Base-by-base conservation (phyloP, 176 grass and related monocot genomes). In the Triticum dicoccoides region DNA sequence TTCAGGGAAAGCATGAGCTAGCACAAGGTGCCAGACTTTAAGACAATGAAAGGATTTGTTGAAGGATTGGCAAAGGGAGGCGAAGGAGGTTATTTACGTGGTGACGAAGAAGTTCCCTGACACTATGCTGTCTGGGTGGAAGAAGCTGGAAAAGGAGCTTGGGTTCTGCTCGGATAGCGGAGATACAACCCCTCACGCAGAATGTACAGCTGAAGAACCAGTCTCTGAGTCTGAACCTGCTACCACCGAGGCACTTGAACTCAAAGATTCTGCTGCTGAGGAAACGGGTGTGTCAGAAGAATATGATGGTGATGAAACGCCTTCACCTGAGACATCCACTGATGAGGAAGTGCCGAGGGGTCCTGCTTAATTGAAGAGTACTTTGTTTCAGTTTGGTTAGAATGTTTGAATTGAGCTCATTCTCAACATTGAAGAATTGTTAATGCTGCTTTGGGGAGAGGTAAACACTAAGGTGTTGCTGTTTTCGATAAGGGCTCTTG, bases 91-190 rank as follows among this genome's bases (percentile, higher is more conserved):
- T 58, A 67, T 90, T 72, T 32, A 67, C 3, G 15, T 72, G 37
- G 56, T 96, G 24, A 88, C 21, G 49, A 86, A 86, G 37, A 77
- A 44, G 67, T 87, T 88, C n/a, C 74, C 80, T 4, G 82, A 82
- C 23, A 86, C 64, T 85, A 75, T 86, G 79, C 15, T 83, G 24
- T 85, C 87, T 17, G 79, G 78, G n/a, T 96, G 91, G 94, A 78
- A 84, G 67, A 89, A 91, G 54, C 81, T 95, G 6, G 94, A 93
- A 78, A 81, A 88, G 67, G 80, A 87, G 41, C 94, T 95, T 68
- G 86, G 86, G 4, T 81, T 95, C 71, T 73, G 76, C 73, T 79
- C 78, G 51, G 86, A 86, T 75, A 78, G 25, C 13, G 32, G 17
- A 62, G 79, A 41, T 11, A 74, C 21, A 47, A 5, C 67, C 56